Evolutionary conservation across 2,329 filamentous ascomycete species (phyloP).

Genomic region (Sphaerostilbella broomeana): DNA sequence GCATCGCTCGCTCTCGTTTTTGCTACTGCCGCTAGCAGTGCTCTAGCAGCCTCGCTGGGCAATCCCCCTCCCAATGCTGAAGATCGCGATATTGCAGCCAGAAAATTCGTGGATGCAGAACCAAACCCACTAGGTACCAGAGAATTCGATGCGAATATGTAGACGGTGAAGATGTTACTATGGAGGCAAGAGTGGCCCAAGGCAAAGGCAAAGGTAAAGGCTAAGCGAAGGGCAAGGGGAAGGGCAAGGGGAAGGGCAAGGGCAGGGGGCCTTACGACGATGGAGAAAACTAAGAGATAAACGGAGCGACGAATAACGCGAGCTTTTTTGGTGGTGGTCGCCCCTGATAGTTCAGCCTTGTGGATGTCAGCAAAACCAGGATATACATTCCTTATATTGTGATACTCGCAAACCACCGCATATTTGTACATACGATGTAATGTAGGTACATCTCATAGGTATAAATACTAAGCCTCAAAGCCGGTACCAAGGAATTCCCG

Average conservation of each 20-base stretch:
- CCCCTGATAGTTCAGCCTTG: no score
- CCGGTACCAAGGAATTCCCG: no score
- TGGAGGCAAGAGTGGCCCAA: no score
- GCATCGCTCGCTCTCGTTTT: conserved; percentile 1
- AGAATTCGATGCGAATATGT: background rate
- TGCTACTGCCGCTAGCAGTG: background rate
- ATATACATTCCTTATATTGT: no score
- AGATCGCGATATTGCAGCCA: background rate
- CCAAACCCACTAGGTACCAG: background rate
- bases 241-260: background rate
- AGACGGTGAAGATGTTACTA: background rate
- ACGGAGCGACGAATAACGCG: no score
- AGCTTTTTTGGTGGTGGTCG: no score
- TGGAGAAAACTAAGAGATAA: no score
- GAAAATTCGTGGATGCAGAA: background rate
- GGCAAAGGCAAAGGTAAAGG: background rate
- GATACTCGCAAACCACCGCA: no score
- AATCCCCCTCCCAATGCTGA: background rate
- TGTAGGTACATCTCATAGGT: no score
- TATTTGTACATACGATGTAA: no score
- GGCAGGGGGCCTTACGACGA: background rate
- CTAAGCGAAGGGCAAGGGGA: background rate
- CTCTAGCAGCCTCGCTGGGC: background rate
- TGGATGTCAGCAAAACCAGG: no score
- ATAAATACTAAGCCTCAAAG: no score